Evolutionary conservation across 495 filamentous ascomycete genomes (phyloP).

Genomic region (Penicillium ucsense): DNA sequence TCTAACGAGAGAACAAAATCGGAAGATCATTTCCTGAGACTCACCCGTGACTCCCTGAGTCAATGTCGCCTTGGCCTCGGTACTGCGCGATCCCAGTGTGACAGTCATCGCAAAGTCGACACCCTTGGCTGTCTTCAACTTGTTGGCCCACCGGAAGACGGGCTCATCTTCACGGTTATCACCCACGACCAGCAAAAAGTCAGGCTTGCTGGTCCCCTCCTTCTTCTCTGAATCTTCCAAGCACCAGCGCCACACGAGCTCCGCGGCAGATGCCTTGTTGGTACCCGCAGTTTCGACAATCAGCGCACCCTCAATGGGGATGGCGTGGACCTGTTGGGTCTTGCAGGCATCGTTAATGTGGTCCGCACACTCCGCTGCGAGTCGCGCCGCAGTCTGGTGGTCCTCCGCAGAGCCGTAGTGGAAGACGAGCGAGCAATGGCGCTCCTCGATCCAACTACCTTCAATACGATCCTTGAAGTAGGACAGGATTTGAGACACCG

Average conservation of each 20-base stretch:
- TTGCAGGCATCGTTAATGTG: constrained; percentile 90
- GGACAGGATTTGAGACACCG: constrained; percentile 62
- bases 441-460: constrained; percentile 75
- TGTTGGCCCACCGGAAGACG: constrained; percentile 88
- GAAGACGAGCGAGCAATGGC: constrained; percentile 78
- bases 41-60: constrained; percentile 80
- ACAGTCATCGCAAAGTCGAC: constrained; percentile 70
- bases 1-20: neutral
- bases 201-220: constrained; percentile 34
- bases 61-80: constrained; percentile 73
- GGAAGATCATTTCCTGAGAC: neutral
- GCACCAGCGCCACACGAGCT: constrained; percentile 52
- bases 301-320: constrained; percentile 68
- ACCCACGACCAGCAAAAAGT: constrained; percentile 79
- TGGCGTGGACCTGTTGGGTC: constrained; percentile 70
- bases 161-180: constrained; percentile 88
- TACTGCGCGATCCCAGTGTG: constrained; percentile 73
- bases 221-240: constrained; percentile 23
- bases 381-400: constrained; percentile 54
- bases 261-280: constrained; percentile 75
- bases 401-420: constrained; percentile 79
- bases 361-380: constrained; percentile 77
- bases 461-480: constrained; percentile 87
- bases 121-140: constrained; percentile 41
- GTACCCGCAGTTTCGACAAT: constrained; percentile 71